Percentiles rank a stretch among this genome's conserved stretches.
Evolutionary conservation across 352 stramenopile species (phyloP).

Genomic region (Globisporangium paroecandrum): DNA sequence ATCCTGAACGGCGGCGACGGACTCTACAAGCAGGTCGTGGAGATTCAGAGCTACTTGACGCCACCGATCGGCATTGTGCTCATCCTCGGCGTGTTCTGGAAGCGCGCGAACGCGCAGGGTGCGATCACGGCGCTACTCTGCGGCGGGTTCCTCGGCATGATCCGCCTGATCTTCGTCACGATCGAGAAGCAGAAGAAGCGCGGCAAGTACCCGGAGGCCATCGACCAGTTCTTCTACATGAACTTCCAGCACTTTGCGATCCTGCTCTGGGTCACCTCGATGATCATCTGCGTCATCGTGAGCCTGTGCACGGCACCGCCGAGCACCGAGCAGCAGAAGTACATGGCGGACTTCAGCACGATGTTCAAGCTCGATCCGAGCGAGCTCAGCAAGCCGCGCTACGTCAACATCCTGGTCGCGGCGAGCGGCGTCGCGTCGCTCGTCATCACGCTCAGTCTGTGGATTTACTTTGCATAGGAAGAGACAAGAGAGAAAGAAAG

Average conservation of each 20-base stretch:
- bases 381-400: conserved; percentile 46
- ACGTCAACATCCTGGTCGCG: conserved; percentile 41
- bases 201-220: conserved; percentile 32
- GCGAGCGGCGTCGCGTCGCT: conserved; percentile 40
- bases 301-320: conserved; percentile 46
- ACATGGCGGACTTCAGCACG: conserved; percentile 51
- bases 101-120: conserved; percentile 44
- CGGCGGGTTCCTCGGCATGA: conserved; percentile 34
- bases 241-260: conserved; percentile 71
- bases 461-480: conserved; percentile 43
- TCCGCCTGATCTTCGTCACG: conserved; percentile 46
- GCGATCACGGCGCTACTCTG: conserved; percentile 49
- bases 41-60: conserved; percentile 63
- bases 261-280: conserved; percentile 45
- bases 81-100: conserved; percentile 50
- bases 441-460: conserved; percentile 45
- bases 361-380: conserved; percentile 51
- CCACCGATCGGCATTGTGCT: conserved; percentile 62
- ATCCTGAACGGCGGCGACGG: conserved; percentile 55
- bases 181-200: conserved; percentile 44
- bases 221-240: conserved; percentile 66
- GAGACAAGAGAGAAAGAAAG: background rate
- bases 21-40: conserved; percentile 59
- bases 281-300: conserved; percentile 48
- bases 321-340: conserved; percentile 33